Base-by-base conservation (phyloP, 805 yeast genomes). In the Metschnikowia proteae region DNA sequence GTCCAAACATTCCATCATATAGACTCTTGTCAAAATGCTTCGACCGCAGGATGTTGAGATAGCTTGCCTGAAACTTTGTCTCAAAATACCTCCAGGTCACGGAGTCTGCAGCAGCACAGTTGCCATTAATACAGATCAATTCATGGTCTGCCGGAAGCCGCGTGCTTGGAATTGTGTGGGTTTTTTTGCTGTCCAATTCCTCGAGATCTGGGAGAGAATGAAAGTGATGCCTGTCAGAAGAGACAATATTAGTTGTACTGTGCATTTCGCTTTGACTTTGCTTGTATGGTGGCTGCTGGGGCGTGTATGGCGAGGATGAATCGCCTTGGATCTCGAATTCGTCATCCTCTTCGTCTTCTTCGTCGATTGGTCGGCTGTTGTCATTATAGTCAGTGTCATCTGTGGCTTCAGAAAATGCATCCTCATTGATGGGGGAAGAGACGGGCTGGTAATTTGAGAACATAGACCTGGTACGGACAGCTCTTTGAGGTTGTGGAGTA, bases 1-100 rank as follows among this genome's bases (percentile, higher is more conserved):
- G 76, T 3, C 78, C 78, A 56, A 68, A 70, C 78, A 73, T 73
- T 5, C 76, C 78, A 43, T 73, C 75, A 51, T 70, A 73, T 50
- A 69, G 59, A 48, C 63, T 64, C 54, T 68, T 70, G 57, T 72
- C 68, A 51, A 73, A 71, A 43, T 64, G 65, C 31, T 61, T 63
- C 6, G 75, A 70, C 44, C 68, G 59, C 47, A 65, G 71, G 25
- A 71, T 64, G 30, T 65, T 67, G 50, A 67, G 68, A 52, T 66
- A 70, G 46, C 63, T 64, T 8, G 74, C 66, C 45, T 64, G 68
- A 51, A 66, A 68, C 32, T 55, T 51, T 13, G 73, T 66, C 55
- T 73, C 77, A 51, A 73, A 72, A 51, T 69, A 71, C 43, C 76
- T 59, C 78, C 78, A 73, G 10, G 72, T 66, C 9, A 72, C 70